Evolutionary conservation across 2,329 filamentous ascomycete genomes (phyloP).

Genomic region (Penicillium glabrum): DNA sequence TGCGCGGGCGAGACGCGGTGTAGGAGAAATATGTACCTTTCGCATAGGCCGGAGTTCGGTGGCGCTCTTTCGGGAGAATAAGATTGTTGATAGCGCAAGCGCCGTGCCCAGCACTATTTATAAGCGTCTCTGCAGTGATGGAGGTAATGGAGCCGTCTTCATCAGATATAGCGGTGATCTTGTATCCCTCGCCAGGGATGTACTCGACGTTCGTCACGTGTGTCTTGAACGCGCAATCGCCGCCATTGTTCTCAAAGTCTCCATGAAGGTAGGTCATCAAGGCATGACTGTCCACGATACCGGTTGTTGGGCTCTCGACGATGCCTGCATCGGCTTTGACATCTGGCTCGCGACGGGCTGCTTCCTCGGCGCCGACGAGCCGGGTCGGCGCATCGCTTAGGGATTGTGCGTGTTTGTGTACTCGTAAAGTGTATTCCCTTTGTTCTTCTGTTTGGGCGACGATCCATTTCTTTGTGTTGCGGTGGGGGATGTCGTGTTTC

Average conservation of each 20-base stretch:
- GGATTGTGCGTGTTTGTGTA: conserved; percentile 54
- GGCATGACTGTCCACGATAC: conserved; percentile 84
- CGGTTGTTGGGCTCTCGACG: conserved; percentile 81
- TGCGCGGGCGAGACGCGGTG: conserved; percentile 60
- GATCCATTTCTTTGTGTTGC: conserved; percentile 87
- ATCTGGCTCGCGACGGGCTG: conserved; percentile 66
- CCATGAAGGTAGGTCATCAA: conserved; percentile 81
- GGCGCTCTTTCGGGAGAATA: conserved; percentile 58
- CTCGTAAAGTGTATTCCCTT: conserved; percentile 55
- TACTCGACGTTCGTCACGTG: conserved; percentile 62
- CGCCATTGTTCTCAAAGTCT: conserved; percentile 73
- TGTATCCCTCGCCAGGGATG: conserved; percentile 66
- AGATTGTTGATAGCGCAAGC: conserved; percentile 79
- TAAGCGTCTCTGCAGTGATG: conserved; percentile 72
- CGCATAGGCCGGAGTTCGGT: conserved; percentile 70
- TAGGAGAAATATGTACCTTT: conserved; percentile 98
- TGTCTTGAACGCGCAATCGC: conserved; percentile 69
- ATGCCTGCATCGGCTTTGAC: conserved; percentile 71
- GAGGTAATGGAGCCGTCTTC: conserved; percentile 44
- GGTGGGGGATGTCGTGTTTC: conserved; percentile 65
- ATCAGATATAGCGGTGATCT: conserved; percentile 55
- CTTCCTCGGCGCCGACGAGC: conserved; percentile 66
- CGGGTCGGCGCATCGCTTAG: conserved; percentile 66
- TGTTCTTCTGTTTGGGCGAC: conserved; percentile 79
- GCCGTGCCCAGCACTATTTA: conserved; percentile 83